A percentile compares a stretch with the other conserved stretches of the same genome.
Conservation (phyloP, 371 early-diverging fungal genomes). For the Mucor velutinosus region DNA sequence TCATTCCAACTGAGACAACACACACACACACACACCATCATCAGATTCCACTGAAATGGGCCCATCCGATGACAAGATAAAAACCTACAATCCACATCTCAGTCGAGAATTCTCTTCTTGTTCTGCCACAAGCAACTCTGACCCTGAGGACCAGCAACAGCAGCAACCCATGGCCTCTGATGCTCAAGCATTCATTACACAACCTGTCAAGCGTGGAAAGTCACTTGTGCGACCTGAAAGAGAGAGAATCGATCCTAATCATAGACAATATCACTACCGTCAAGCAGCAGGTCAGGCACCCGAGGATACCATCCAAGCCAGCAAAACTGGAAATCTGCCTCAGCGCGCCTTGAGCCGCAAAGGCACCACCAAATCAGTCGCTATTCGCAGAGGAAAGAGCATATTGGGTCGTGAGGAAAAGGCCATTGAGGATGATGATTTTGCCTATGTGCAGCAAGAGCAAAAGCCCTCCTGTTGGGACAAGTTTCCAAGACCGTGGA, state of each 20-base stretch:
- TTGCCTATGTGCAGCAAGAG: background rate
- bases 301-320: conserved; percentile 36
- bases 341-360: conserved; percentile 9
- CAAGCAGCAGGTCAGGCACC: conserved; percentile 39
- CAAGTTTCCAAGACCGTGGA: conserved; percentile 39
- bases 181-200: conserved; percentile 25
- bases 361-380: conserved; percentile 16
- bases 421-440: conserved; percentile 7
- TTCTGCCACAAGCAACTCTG: background rate
- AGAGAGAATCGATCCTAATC: conserved; percentile 56
- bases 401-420: conserved; percentile 46
- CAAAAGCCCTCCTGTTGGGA: background rate
- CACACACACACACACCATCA: background rate
- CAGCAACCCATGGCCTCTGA: conserved; percentile 17
- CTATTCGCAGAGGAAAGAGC: conserved; percentile 43
- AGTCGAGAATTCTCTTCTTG: conserved; percentile 21
- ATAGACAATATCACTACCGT: conserved; percentile 60
- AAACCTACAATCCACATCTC: conserved; percentile 19
- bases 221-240: conserved; percentile 79
- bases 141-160: background rate
- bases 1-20: background rate
- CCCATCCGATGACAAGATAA: conserved; percentile 11
- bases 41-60: background rate
- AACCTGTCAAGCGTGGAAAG: conserved; percentile 51
- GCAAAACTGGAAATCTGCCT: conserved; percentile 39